Conservation (phyloP, 2,329 filamentous ascomycete genomes). For the Cordyceps cateniannulata region DNA sequence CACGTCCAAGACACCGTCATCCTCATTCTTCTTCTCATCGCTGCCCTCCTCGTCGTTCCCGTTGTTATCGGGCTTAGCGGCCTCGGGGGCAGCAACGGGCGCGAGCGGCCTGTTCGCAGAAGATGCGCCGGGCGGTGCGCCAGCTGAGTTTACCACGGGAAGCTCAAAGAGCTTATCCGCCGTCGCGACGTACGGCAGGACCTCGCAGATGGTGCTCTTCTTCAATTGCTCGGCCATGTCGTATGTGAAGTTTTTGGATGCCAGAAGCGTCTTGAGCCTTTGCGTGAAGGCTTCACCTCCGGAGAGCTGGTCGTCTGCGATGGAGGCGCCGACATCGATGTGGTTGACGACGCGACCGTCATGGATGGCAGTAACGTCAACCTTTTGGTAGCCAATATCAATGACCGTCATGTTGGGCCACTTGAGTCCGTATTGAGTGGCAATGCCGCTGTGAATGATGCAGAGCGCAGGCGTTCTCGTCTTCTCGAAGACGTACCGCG, state of each 20-base stretch:
- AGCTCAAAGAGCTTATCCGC: constrained; percentile 42
- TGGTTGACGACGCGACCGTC: constrained; percentile 71
- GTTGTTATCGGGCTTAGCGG: neutral
- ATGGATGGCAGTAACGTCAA: constrained; percentile 83
- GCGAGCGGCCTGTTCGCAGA: constrained; percentile 9
- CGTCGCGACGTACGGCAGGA: constrained; percentile 49
- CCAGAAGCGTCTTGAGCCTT: constrained; percentile 61
- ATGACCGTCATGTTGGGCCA: constrained; percentile 75
- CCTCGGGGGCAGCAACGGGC: constrained; percentile 16
- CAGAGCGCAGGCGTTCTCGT: constrained; percentile 91
- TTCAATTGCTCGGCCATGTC: constrained; percentile 68
- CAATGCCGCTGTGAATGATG: constrained; percentile 81
- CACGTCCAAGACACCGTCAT: constrained; percentile 74
- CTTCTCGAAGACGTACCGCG: constrained; percentile 95
- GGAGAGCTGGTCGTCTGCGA: constrained; percentile 47
- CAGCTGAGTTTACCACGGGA: constrained; percentile 28
- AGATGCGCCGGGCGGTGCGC: constrained; percentile 23
- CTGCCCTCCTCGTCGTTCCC: constrained; percentile 26
- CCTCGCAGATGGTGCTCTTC: constrained; percentile 59
- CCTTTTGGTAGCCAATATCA: constrained; percentile 87
- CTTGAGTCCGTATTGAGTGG: constrained; percentile 77
- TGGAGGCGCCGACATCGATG: constrained; percentile 55
- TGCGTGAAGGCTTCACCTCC: constrained; percentile 85
- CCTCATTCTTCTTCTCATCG: constrained; percentile 38
- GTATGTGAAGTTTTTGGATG: constrained; percentile 49